Conservation (phyloP, 164 flowering plant genomes). For the Hamamelis virginiana region DNA sequence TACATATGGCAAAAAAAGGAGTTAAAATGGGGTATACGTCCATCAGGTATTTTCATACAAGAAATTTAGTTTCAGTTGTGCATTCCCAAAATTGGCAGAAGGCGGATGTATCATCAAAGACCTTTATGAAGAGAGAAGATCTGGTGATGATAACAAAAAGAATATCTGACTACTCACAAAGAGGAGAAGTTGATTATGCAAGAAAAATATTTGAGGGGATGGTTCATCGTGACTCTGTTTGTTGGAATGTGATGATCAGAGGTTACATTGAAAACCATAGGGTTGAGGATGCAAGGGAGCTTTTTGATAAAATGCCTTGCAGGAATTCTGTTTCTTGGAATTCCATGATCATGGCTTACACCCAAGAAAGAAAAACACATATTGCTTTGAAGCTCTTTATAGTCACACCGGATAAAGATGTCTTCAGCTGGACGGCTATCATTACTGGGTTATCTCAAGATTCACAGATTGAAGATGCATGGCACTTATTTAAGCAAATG, state of each 20-base stretch:
- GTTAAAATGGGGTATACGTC: no score
- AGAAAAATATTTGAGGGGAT: conserved; percentile 30
- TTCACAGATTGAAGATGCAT: conserved; percentile 22
- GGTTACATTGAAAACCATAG: conserved; percentile 27
- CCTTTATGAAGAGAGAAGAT: no score
- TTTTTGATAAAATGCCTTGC: conserved; percentile 27
- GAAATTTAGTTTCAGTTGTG: no score
- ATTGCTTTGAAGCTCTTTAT: conserved; percentile 30
- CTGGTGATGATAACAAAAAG: conserved; percentile 22
- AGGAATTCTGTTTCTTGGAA: conserved; percentile 30
- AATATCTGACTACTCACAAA: conserved; percentile 11
- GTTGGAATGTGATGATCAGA: conserved; percentile 34
- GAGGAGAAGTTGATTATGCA: conserved; percentile 24
- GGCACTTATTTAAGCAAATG: conserved; percentile 28
- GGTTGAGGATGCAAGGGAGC: conserved; percentile 22
- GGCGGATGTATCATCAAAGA: no score
- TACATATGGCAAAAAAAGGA: no score
- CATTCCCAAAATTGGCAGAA: no score
- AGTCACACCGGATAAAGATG: conserved; percentile 26
- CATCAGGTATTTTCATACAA: no score
- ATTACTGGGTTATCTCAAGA: conserved; percentile 22
- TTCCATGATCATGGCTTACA: conserved; percentile 35
- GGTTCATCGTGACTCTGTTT: conserved; percentile 23
- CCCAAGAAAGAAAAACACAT: conserved; percentile 15
- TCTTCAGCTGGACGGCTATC: conserved; percentile 30